Conservation (phyloP, 1,139 yeast genomes). For the Yamadazyma triangularis region DNA sequence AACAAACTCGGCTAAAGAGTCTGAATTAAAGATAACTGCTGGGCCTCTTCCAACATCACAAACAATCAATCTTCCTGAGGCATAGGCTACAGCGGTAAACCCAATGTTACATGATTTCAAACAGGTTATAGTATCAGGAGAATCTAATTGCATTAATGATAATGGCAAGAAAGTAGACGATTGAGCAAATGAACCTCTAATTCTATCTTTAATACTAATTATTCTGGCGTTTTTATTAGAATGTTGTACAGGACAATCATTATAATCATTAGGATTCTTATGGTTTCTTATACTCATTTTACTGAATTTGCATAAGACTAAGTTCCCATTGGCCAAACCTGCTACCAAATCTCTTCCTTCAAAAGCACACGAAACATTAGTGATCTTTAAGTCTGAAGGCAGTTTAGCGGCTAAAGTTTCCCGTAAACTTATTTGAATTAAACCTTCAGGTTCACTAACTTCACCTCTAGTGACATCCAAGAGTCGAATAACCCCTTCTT, state of each 20-base stretch:
- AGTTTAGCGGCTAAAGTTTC: slow-evolving; percentile 30
- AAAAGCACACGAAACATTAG: slow-evolving; percentile 67
- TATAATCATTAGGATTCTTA: slow-evolving; percentile 21
- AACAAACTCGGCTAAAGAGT: slow-evolving; percentile 36
- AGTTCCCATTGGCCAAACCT: slow-evolving; percentile 67
- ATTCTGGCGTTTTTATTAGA: slow-evolving; percentile 33
- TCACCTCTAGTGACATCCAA: slow-evolving; percentile 84
- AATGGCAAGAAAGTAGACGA: slow-evolving; percentile 59
- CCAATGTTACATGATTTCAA: slow-evolving; percentile 72
- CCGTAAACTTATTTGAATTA: slow-evolving; percentile 32
- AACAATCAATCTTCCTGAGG: slow-evolving; percentile 68
- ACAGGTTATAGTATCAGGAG: slow-evolving; percentile 49
- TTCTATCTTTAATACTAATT: slow-evolving; percentile 26
- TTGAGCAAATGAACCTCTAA: slow-evolving; percentile 28
- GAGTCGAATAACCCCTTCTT: slow-evolving; percentile 70
- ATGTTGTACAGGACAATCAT: slow-evolving; percentile 29
- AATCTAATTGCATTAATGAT: slow-evolving; percentile 35
- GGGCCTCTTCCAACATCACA: slow-evolving; percentile 82
- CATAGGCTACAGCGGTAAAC: slow-evolving; percentile 79
- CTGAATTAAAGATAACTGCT: slow-evolving; percentile 58
- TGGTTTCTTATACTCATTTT: slow-evolving; percentile 17
- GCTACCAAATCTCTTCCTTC: slow-evolving; percentile 74
- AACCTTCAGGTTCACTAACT: slow-evolving; percentile 50
- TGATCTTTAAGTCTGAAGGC: slow-evolving; percentile 37
- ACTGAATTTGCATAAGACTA: slow-evolving; percentile 73